Base-by-base conservation (phyloP, 23 red algal species). In the Pyropia yezoensis region DNA sequence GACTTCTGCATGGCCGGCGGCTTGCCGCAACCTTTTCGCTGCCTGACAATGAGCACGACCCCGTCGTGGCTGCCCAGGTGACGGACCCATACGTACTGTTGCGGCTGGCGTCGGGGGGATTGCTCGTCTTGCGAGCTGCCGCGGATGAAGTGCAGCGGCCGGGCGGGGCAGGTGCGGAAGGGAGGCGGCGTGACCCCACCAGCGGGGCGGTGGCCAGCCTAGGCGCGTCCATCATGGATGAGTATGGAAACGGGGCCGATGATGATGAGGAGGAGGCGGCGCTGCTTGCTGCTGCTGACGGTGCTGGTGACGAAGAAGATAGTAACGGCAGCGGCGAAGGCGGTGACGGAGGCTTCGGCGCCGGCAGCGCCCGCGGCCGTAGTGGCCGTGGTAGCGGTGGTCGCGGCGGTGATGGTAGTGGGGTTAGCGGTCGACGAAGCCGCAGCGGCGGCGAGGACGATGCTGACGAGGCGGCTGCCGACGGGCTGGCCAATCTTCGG, bases 1-100 rank as follows among this genome's bases (percentile, higher is more conserved):
- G 58, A 57, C 50, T 90, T n/a, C 54, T 97, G 29, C 70, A 78
- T n/a, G 72, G 79, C 55, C 55, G 39, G 47, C 69, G 63, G 29
- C 49, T 80, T 6, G 78, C 62, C 9, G 65, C 29, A 18, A 74
- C 72, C 20, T 82, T 85, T 51, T 45, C 54, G 19, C 47, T 82
- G 69, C 67, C 74, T 8, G 22, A 50, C 25, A 39, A 45, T 4
- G 62, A 45, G 28, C 20, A 21, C 17, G 70, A 47, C 39, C 39
- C 55, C 14, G 63, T 97, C 25, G 76, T 53, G 16, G 60, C 28
- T 28, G 83, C 93, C 21, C 82, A 79, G 29, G 71, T 97, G 12
- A 67, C 53, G 66, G 93, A 97, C 72, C 93, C 93, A 19, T 78
- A 85, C 7, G 65, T 97, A 4, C 15, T 89, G 32, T 54, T 97